Base-by-base conservation (phyloP, 768 basidiomycete species). In the Hortiboletus campestris region DNA sequence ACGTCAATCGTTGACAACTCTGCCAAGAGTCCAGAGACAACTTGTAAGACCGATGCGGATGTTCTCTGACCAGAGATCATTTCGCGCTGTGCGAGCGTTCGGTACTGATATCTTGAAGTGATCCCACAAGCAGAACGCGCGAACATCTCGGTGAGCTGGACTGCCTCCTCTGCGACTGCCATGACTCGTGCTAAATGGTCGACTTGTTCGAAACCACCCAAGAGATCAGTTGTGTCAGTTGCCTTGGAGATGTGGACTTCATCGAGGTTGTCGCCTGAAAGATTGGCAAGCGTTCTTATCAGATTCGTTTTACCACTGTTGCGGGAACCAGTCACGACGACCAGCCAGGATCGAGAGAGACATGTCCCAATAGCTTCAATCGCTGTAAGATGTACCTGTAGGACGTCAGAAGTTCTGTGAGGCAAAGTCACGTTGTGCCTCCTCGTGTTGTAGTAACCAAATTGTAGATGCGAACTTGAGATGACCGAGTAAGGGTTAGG, bases 201-300 rank as follows among this genome's bases (percentile, higher is more conserved):
- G 28, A 88, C 84, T 72, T 98, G 96, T 72, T 99, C 97, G 66
- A 98, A 98, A 68, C 91, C 89, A 34, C 97, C 97, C 42, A 99
- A 75, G 34, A 99, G 86, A 71, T 99, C 97, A 70, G 87, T 86
- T 2, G 94, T 91, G 68, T 99, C 97, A 3, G 91, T 94, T 8
- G 91, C 86, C 55, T 81, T 86, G 68, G 90, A 95, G 66, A 98
- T 76, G 17, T 84, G 77, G 45, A 97, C 80, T 68, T 93, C 91
- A 20, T 77, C 78, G 1, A 98, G 78, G 22, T 69, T 43, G 48
- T 83, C 80, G 25, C 97, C 96, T 34, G 83, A 82, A 36, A 86
- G 72, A 49, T 82, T 72, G 34, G 95, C 92, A 42, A 95, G 68
- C 6, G 80, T 75, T 52, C 85, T 80, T 17, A 94, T 78, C 40